Evolutionary conservation across 148 eudicot genomes (phyloP), one percentile per base, ranked within the genome.

Genomic region (Gaultheria prostrata): DNA sequence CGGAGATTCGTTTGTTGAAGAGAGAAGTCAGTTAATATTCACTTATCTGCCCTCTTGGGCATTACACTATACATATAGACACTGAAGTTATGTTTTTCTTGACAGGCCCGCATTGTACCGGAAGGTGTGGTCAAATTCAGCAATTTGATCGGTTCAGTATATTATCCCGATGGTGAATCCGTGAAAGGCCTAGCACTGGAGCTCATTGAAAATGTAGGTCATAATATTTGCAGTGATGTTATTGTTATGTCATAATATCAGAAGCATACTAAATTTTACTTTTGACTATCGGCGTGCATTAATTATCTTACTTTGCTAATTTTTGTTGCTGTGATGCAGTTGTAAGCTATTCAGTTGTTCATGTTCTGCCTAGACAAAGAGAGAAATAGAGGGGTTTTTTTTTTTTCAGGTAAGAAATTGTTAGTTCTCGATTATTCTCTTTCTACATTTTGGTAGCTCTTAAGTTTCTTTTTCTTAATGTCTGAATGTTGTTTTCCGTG

Each of bases 121-220:
- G 96, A 95, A 84, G 91, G 92, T 49, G 91, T 87, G 46, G 98
- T 95, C 91, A 93, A 85, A 71, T 90, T 80, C 81, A 89, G 88
- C 88, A 97, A 97, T 83, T 85, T 97, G 90, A 88, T 88, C 53
- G 97, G 93, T 85, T 93, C 99, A 0, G 90, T 97, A 24, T 93
- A 92, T 82, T 95, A 97, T 81, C 86, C 94, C 65, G 99, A 92
- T 86, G 98, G 94, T 70, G 95, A 93, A 63, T 85, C 93, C n/a
- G 93, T 93, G 46, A 97, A 91, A 85, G 96, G 93, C 84, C 83
- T 97, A 82, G 94, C 98, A 33, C 39, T 92, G 88, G 98, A 97
- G 91, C 93, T 97, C 84, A 89, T 93, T 50, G 96, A 92, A 90
- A 84, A 84, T 79, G 86, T 84, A 71, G 24, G 85, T 77, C 13